Percentiles rank a stretch among this genome's conserved stretches.
phyloP scores from a whole-genome alignment of 345 rosid genomes.

The Camelina sativa region DNA sequence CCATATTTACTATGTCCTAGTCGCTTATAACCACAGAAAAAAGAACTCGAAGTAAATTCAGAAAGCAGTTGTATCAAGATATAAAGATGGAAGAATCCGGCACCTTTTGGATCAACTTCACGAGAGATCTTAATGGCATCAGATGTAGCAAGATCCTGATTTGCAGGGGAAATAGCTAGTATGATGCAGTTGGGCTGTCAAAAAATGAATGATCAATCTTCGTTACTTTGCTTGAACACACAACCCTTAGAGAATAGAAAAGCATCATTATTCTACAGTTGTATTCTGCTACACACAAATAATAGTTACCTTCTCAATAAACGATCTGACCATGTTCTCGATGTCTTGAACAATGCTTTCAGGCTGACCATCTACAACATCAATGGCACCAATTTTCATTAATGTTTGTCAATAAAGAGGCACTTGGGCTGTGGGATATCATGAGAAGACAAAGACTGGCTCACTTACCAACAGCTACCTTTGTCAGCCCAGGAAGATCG shows the following conservation, averaged over 20 bases:
- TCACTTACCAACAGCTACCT: constrained; percentile 87
- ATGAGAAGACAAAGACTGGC: constrained; percentile 5
- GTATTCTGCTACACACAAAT: constrained; percentile 11
- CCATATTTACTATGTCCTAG: neutral
- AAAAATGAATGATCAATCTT: constrained; percentile 24
- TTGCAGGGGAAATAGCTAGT: constrained; percentile 97
- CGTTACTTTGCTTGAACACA: constrained; percentile 20
- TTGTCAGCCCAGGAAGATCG: constrained; percentile 98
- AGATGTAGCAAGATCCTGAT: constrained; percentile 98
- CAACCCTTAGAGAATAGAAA: neutral
- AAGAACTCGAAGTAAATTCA: constrained; percentile 3
- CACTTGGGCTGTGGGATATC: neutral
- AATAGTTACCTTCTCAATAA: constrained; percentile 80
- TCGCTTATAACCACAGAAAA: neutral
- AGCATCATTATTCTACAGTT: neutral
- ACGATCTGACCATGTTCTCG: constrained; percentile 86
- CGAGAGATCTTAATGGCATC: constrained; percentile 98
- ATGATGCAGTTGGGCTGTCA: constrained; percentile 94
- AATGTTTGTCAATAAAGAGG: constrained; percentile 16
- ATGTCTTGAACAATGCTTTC: constrained; percentile 89
- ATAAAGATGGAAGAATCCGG: constrained; percentile 5
- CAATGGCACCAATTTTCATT: constrained; percentile 16
- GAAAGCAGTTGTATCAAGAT: constrained; percentile 12
- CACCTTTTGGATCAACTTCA: constrained; percentile 97
- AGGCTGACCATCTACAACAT: constrained; percentile 79